A percentile compares a stretch with the other conserved stretches of the same genome.
Evolutionary conservation across 2,329 filamentous ascomycete species (phyloP).

Genomic region (Ramularia endophylla): DNA sequence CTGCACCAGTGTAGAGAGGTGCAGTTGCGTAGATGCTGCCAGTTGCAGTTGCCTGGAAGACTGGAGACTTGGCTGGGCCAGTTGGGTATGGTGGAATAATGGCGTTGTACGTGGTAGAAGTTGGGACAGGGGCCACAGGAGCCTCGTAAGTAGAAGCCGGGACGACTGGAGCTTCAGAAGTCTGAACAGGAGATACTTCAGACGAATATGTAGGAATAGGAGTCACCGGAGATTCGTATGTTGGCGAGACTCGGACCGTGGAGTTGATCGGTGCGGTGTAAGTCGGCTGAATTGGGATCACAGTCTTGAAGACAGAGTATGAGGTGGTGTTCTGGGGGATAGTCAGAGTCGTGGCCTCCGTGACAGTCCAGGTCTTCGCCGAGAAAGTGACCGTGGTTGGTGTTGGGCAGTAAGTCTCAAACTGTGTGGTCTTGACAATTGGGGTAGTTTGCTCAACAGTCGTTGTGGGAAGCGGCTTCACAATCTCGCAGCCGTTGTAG

Average conservation of each 20-base stretch:
- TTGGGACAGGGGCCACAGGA: background rate
- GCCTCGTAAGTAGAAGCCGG: background rate
- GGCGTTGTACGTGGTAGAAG: background rate
- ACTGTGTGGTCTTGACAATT: background rate
- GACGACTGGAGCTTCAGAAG: background rate
- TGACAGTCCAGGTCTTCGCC: constrained; percentile 23
- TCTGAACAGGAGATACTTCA: background rate
- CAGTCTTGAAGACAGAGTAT: too few species aligned
- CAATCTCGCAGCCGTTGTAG: background rate
- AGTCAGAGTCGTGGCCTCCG: constrained; percentile 19
- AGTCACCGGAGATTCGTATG: too few species aligned
- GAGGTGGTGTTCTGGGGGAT: constrained; percentile 10
- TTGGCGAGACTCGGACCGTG: too few species aligned
- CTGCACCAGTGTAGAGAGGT: background rate
- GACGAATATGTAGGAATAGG: too few species aligned
- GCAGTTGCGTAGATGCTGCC: too few species aligned
- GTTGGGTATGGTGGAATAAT: background rate
- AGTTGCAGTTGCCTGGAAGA: too few species aligned
- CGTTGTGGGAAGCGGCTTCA: background rate
- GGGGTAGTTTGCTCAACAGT: background rate
- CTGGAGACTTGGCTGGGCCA: background rate
- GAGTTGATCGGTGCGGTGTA: too few species aligned
- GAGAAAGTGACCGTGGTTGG: constrained; percentile 18
- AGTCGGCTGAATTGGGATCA: too few species aligned
- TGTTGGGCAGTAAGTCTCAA: constrained; percentile 21